A percentile compares a stretch with the other conserved stretches of the same genome.
phyloP scores from a whole-genome alignment of 2,329 filamentous ascomycete genomes.

The Xylariomycetidae sp. region DNA sequence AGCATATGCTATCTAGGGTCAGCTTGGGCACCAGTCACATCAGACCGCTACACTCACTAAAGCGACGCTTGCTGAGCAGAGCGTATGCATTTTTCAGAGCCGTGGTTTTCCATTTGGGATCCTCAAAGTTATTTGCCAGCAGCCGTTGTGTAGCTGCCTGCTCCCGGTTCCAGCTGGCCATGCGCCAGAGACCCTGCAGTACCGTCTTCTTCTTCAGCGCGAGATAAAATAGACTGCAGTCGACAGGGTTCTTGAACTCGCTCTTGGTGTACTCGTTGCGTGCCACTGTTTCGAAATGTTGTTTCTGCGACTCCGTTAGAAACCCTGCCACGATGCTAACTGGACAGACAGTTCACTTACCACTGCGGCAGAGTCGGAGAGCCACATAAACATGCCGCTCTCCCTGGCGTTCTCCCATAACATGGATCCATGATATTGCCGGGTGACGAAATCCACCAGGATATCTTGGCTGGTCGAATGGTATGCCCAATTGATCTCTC shows the following conservation, averaged over 20 bases:
- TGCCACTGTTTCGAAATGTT: constrained; percentile 84
- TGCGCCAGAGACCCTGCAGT: constrained; percentile 87
- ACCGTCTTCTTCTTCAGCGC: constrained; percentile 87
- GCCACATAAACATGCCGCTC: constrained; percentile 92
- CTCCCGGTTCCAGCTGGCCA: constrained; percentile 84
- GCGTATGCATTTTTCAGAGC: constrained; percentile 97
- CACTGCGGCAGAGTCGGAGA: constrained; percentile 69
- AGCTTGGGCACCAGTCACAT: constrained; percentile 1
- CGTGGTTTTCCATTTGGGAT: constrained; percentile 79
- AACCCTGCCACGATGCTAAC: background rate
- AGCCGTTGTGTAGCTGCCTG: constrained; percentile 74
- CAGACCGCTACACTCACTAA: constrained; percentile 47
- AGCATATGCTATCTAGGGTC: constrained; percentile 63
- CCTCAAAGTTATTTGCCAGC: constrained; percentile 83
- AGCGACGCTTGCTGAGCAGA: constrained; percentile 81
- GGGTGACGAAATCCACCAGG: constrained; percentile 72
- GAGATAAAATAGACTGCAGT: constrained; percentile 87
- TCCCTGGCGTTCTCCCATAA: constrained; percentile 81
- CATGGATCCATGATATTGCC: constrained; percentile 73
- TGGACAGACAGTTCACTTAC: constrained; percentile 42
- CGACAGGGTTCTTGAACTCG: constrained; percentile 81
- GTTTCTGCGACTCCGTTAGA: constrained; percentile 40
- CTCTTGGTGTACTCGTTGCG: constrained; percentile 88
- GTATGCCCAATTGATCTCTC: constrained; percentile 81
- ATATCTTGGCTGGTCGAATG: constrained; percentile 87